Base-by-base conservation (phyloP, 2,329 filamentous ascomycete species). In the Sphaceloma murrayae region DNA sequence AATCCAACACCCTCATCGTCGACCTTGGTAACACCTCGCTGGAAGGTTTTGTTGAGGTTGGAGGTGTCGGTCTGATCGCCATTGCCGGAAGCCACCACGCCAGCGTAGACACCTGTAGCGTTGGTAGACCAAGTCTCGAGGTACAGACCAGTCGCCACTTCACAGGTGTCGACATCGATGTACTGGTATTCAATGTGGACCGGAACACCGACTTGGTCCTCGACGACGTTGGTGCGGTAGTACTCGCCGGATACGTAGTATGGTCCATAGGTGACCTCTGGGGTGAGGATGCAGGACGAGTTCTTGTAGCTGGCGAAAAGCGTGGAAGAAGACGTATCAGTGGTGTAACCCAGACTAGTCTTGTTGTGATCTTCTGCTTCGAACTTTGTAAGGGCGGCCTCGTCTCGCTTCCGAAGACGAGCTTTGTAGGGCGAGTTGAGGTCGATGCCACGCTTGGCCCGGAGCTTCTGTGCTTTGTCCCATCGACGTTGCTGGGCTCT, bases 101-200 rank as follows among this genome's bases (percentile, higher is more conserved):
- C 66, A 5, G 59, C 64, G 56, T 70, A 70, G 18, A 68, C 64
- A 22, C 67, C 66, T 2, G 66, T 67, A 11, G 66, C 53, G 51
- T 70, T 69, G 56, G 62, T 63, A 50, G 68, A 60, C 67, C 67
- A 70, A 22, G 66, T 56, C 47, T 70, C 67, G 6, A 69, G 48
- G 48, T 62, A 61, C n/a, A 66, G 57, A 22, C 58, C 51, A 3
- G 60, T 57, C 2, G 68, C 56, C 2, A 69, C 55, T 44, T 62
- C 53, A 55, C 67, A 69, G 33, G 62, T 67, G 17, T 60, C 56
- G 21, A 64, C 59, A 42, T 68, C 59, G 24, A 63, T 58, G 48
- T 70, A 61, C 48, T 70, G 66, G 36, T 66, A 56, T 45, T 70
- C 67, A 11, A 70, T 53, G 45, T 61, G 58, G 14, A 69, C 47